Base-by-base conservation (phyloP, 352 stramenopile species). In the Pythium periplocum region DNA sequence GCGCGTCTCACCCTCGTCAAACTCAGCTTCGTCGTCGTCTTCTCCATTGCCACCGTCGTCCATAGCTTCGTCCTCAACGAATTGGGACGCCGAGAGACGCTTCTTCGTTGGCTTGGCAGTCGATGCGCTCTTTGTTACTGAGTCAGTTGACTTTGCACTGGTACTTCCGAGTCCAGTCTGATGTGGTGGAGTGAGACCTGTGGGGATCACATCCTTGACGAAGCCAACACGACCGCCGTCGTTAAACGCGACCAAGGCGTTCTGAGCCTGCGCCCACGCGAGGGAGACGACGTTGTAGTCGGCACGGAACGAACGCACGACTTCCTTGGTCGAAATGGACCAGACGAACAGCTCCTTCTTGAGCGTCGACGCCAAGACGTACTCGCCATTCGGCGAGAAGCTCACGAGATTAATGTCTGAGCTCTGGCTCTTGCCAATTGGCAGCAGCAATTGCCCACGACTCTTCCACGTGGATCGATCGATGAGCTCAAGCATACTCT, bases 301-400 rank as follows among this genome's bases (percentile, higher is more conserved):
- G 9, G 83, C 49, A 41, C 65, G 64, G 61, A 87, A 90, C 4
- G 67, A 75, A 3, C 73, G 73, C 31, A 94, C 51, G 4, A 83
- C 65, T 3, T 71, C 66, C 36, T 79, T 68, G 4, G 72, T 75
- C 11, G 62, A 59, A 8, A 90, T 45, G 2, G 69, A 59, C 81
- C 81, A 94, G 9, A 94, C 61, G 57, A 90, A 79, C 5, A 90
- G 62, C 57, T 94, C 73, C 45, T 89, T 86, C 8, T 76, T 72
- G 47, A 83, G 69, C 7, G 78, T 91, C 26, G 65, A 75, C 2
- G 73, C 83, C 1, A 75, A 77, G 17, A 94, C 57, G 49, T 92
- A 90, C 38, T 70, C 56, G n/a, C 83, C 83, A 55, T 94, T 92
- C 0, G 81, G 77, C 6, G 83, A 94, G 57, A 94, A 92, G 9